Percentiles rank a stretch among this genome's conserved stretches.
Evolutionary conservation across 257 asterid species (phyloP).

Genomic region (Primulina huaijiensis): DNA sequence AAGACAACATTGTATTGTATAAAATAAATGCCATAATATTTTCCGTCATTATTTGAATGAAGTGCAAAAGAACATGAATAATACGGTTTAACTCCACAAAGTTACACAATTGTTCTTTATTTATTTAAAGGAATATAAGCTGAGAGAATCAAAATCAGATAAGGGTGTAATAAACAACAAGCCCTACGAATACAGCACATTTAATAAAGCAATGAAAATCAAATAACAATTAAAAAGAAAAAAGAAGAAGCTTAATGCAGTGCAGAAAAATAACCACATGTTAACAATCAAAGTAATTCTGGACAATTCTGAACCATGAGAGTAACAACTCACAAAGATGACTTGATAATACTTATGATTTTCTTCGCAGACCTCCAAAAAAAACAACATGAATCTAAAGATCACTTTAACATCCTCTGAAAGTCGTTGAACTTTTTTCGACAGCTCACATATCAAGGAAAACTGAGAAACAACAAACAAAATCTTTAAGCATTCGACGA

Average conservation of each 20-base stretch:
- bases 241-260: not conserved
- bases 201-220: not conserved
- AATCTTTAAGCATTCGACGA: not conserved
- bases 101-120: not conserved
- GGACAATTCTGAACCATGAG: conserved; percentile 16
- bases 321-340: not conserved
- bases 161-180: conserved; percentile 4
- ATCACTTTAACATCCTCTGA: not conserved
- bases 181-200: conserved; percentile 1
- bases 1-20: conserved; percentile 25
- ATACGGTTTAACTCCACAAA: conserved; percentile 6
- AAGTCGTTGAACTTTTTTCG: conserved; percentile 4
- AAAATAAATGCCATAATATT: conserved; percentile 19
- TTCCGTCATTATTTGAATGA: conserved; percentile 5
- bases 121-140: conserved; percentile 10
- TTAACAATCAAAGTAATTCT: not conserved
- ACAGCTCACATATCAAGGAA: conserved; percentile 3
- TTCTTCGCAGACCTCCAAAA: no score
- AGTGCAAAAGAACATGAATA: conserved; percentile 1
- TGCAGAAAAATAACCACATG: not conserved
- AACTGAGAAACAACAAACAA: not conserved
- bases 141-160: not conserved
- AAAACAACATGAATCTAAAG: conserved; percentile 1
- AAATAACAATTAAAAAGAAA: not conserved
- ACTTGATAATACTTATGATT: no score